Evolutionary conservation across 2,329 filamentous ascomycete genomes (phyloP).

Genomic region (Apiospora arundinis): DNA sequence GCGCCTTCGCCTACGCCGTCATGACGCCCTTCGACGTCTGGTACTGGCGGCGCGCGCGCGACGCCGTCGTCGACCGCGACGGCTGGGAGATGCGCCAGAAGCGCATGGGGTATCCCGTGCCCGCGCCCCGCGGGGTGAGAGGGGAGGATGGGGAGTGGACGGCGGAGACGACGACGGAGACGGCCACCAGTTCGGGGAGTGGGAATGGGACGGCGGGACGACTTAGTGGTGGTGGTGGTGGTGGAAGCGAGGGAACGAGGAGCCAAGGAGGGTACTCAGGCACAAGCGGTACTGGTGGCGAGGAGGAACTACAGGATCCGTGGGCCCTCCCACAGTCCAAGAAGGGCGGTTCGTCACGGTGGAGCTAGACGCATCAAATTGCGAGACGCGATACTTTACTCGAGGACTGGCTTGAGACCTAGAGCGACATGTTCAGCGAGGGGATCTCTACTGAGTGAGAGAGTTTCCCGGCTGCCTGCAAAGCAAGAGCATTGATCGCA

Average conservation of each 20-base stretch:
- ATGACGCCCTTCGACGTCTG: constrained; percentile 14
- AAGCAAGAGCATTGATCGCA: not conserved
- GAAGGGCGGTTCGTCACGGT: not conserved
- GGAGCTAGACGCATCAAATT: not conserved
- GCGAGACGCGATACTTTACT: not conserved
- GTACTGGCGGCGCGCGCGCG: constrained; percentile 2
- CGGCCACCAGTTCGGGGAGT: not conserved
- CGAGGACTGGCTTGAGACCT: not conserved
- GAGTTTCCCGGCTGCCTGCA: not conserved
- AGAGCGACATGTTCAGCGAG: not conserved
- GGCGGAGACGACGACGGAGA: not conserved
- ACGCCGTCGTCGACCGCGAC: constrained; percentile 2
- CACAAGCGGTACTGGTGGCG: not conserved
- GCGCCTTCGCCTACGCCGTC: not conserved
- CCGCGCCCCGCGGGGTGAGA: not conserved
- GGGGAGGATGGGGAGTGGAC: not conserved
- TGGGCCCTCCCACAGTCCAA: constrained; percentile 13
- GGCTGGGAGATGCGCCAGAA: constrained; percentile 18
- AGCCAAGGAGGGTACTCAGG: not conserved
- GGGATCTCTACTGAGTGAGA: not conserved
- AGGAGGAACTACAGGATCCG: constrained; percentile 11
- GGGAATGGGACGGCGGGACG: not conserved
- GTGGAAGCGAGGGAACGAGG: not conserved
- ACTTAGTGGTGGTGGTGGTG: not conserved
- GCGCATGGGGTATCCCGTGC: not conserved